Base-by-base conservation (phyloP, 345 rosid species). In the Crucihimalaya himalaica region DNA sequence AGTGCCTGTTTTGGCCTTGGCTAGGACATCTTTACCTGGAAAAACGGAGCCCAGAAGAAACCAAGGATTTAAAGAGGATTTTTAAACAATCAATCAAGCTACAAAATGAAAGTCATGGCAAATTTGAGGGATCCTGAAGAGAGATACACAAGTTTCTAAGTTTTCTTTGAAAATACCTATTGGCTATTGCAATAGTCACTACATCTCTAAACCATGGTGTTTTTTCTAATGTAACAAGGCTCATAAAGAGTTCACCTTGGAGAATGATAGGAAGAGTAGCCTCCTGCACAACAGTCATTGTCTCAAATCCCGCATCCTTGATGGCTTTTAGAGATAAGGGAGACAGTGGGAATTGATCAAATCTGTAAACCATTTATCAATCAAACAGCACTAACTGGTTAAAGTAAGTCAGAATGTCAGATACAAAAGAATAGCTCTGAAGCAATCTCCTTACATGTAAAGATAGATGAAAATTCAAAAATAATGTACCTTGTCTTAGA, bases 1-100 rank as follows among this genome's bases (percentile, higher is more conserved):
- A 8, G 97, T 92, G 68, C 99, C 99, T 2, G 98, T 92, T 80
- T 84, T 95, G 81, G 99, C 99, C 86, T 92, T 96, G 70, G 99
- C 98, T 69, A 96, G 83, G 45, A 96, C 96, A 86, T 96, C 99
- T 87, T 92, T 96, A 74, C 98, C 98, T 92, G 81, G 10, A 82
- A 77, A 63, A 12, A 19, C 59, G 53, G 12, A 59, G 56, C 31
- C 67, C n/a, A 0, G 32, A 48, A 54, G 45, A 66, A 74, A 42
- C 59, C 52, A 23, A 60, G 13, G 31, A 46, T 53, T 67, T 45
- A 70, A 27, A 47, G 52, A 56, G n/a, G 15, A 54, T 12, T 43
- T 40, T 10, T 25, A 9, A 57, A 64, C 48, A 65, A 47, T 3
- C 48, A 63, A 57, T 56, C 66, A 63, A 47, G 43, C 21, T 46